Base-by-base conservation (phyloP, 768 basidiomycete genomes). In the Xerocomus potaroensis region DNA sequence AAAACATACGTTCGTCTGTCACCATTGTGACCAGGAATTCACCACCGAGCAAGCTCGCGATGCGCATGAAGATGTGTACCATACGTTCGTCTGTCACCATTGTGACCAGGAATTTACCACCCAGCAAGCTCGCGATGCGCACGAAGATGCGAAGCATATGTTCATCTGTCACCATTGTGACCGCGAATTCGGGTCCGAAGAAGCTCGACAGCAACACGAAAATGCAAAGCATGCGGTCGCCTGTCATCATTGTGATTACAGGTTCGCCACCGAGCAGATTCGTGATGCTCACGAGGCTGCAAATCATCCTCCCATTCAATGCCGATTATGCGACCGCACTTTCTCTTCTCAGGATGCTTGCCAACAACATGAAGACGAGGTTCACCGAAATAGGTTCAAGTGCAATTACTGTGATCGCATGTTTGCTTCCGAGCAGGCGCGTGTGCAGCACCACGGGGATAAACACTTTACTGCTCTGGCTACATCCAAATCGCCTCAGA, bases 81-180 rank as follows among this genome's bases (percentile, higher is more conserved):
- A 8, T 4, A 31, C 30, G 4, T 31, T 9, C 14, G 30, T 5
- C 10, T 61, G 58, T 23, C 40, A 14, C 23, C 24, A 35, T 9
- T 56, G 48, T 10, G 36, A 42, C 15, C n/a, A 16, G 7, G 10
- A 40, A 12, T 47, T 54, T 15, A 21, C 21, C 16, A 37, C 52
- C 1, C 45, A 46, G 26, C 3, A 35, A 14, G 21, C 11, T n/a
- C 44, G 19, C 3, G 16, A 36, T 3, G 18, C 16, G 12, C 44
- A 45, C 36, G 44, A 45, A n/a, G 18, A 19, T 2, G 5, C 43
- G 5, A 34, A 26, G 12, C 56, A 57, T 21, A 8, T 23, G 7
- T 58, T 52, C 47, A 16, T 44, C 18, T 51, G 54, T 29, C 23
- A 39, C 4, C 29, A 54, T 12, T 57, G 47, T 8, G 35, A 42